Conservation (phyloP, 1,139 yeast species). For the Hyphopichia khmerensis region DNA sequence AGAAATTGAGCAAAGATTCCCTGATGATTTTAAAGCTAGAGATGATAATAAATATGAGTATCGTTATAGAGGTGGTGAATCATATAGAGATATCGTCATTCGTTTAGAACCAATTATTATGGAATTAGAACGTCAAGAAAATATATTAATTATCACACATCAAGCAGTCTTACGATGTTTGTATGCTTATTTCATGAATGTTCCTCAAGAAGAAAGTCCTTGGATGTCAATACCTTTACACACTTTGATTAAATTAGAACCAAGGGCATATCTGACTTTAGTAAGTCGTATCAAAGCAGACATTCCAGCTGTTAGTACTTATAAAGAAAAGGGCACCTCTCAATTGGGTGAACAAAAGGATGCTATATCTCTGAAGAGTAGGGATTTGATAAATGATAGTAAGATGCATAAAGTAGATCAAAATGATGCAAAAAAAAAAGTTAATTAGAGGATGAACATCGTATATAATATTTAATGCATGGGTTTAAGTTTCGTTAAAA, state of each 20-base stretch:
- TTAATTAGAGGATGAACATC: background rate
- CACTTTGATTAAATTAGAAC: slow-evolving; percentile 89
- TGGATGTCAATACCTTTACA: slow-evolving; percentile 99
- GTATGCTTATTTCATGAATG: slow-evolving; percentile 97
- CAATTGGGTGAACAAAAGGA: slow-evolving; percentile 60
- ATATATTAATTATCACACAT: slow-evolving; percentile 91
- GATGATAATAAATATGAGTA: slow-evolving; percentile 96
- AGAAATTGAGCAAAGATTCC: slow-evolving; percentile 72
- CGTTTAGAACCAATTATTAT: slow-evolving; percentile 94
- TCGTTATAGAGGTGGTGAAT: slow-evolving; percentile 95
- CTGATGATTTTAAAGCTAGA: slow-evolving; percentile 93
- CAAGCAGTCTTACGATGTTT: slow-evolving; percentile 96
- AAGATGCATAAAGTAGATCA: slow-evolving; percentile 8
- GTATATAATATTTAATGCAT: background rate
- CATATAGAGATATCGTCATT: slow-evolving; percentile 92
- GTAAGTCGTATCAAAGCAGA: slow-evolving; percentile 91
- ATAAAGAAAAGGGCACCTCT: slow-evolving; percentile 89
- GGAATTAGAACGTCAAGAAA: slow-evolving; percentile 97
- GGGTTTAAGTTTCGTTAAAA: too few species aligned
- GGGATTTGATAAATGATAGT: slow-evolving; percentile 41
- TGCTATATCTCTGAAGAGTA: slow-evolving; percentile 31
- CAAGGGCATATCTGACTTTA: slow-evolving; percentile 85
- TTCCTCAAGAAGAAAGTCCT: slow-evolving; percentile 95
- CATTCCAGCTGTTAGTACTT: slow-evolving; percentile 96
- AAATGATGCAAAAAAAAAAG: background rate